These are phyloP conservation scores for Trametes cubensis DNA, from an alignment of 768 basidiomycete genomes.

Conservation along the genomic window DNA sequence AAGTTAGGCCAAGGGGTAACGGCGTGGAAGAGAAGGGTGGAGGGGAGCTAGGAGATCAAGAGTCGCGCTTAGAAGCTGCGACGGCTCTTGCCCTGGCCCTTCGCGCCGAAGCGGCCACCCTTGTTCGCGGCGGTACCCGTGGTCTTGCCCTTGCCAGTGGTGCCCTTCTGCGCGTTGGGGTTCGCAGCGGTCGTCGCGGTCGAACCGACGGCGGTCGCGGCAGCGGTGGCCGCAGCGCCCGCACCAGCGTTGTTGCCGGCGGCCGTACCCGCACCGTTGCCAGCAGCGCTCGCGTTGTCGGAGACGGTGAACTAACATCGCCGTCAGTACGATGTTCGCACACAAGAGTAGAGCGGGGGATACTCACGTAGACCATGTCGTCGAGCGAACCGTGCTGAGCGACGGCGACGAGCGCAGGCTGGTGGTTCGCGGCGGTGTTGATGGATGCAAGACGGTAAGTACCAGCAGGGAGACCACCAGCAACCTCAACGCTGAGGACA, in stretches of 20 bases:
- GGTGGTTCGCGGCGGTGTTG: slow-evolving; percentile 52
- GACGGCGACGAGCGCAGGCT: slow-evolving; percentile 43
- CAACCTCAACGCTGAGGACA: slow-evolving; percentile 41
- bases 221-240: slow-evolving; percentile 44
- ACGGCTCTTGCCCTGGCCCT: slow-evolving; percentile 10
- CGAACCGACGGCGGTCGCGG: slow-evolving; percentile 16
- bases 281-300: slow-evolving; percentile 25
- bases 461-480: slow-evolving; percentile 48
- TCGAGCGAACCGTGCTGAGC: slow-evolving; percentile 49
- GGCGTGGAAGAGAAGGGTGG: too few species aligned
- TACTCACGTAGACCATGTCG: slow-evolving; percentile 43
- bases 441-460: slow-evolving; percentile 47
- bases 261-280: slow-evolving; percentile 22
- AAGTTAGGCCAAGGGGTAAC: background rate
- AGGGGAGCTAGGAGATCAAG: background rate
- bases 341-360: too few species aligned
- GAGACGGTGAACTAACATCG: slow-evolving; percentile 24
- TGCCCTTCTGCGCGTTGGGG: slow-evolving; percentile 7
- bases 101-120: slow-evolving; percentile 6
- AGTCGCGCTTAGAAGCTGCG: slow-evolving; percentile 3
- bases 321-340: background rate
- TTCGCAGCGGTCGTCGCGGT: slow-evolving; percentile 4
- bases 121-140: background rate
- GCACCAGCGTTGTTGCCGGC: slow-evolving; percentile 11
- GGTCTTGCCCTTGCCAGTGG: slow-evolving; percentile 2